A percentile compares a stretch with the other conserved stretches of the same genome.
Conservation (phyloP, 2,329 filamentous ascomycete genomes). For the Aspergillus brasiliensis region DNA sequence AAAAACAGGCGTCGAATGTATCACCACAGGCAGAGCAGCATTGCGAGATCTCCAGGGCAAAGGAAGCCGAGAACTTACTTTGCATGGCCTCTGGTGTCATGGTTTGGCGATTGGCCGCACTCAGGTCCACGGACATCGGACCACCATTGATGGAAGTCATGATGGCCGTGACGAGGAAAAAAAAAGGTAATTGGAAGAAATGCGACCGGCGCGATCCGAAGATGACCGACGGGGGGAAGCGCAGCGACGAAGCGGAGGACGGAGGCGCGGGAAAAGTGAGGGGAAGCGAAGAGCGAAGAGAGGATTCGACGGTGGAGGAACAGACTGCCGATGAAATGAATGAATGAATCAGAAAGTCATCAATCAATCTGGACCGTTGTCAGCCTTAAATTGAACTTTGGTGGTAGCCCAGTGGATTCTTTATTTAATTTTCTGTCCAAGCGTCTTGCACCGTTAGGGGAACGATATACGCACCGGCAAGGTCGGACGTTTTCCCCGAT, state of each 20-base stretch:
- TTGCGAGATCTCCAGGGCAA: background rate
- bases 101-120: slow-evolving; percentile 18
- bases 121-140: slow-evolving; percentile 31
- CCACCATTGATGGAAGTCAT: slow-evolving; percentile 32
- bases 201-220: slow-evolving; percentile 23
- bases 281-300: background rate
- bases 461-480: slow-evolving; percentile 19
- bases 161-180: slow-evolving; percentile 5
- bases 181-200: slow-evolving; percentile 4
- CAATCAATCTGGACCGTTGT: slow-evolving; percentile 19
- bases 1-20: background rate
- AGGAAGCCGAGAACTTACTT: slow-evolving; percentile 18
- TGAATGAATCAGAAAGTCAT: slow-evolving; percentile 6
- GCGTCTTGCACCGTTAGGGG: slow-evolving; percentile 18
- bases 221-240: background rate
- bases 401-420: slow-evolving; percentile 18
- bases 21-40: background rate
- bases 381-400: slow-evolving; percentile 20
- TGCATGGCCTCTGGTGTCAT: slow-evolving; percentile 13
- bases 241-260: background rate
- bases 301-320: background rate
- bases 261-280: background rate
- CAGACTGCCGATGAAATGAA: slow-evolving; percentile 6
- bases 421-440: slow-evolving; percentile 7
- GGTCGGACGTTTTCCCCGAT: slow-evolving; percentile 14